phyloP scores from a whole-genome alignment of 305 asterid genomes.

The Rubia peregrina region DNA sequence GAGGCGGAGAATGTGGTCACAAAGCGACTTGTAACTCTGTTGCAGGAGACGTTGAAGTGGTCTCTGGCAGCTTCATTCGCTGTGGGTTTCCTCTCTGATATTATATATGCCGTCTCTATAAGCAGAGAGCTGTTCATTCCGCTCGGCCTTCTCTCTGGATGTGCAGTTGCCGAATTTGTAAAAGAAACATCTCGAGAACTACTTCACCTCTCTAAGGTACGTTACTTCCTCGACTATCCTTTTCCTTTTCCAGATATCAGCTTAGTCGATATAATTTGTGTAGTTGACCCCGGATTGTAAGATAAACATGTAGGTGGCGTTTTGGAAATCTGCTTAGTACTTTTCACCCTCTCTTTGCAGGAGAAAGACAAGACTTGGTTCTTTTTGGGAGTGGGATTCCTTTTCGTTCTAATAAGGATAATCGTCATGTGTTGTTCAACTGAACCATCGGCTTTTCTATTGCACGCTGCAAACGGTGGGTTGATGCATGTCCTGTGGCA shows the following conservation, averaged over 20 bases:
- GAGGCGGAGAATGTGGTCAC: constrained; percentile 36
- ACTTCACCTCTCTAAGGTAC: constrained; percentile 32
- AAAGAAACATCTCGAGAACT: constrained; percentile 39
- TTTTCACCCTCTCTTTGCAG: constrained; percentile 28
- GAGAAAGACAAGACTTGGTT: constrained; percentile 26
- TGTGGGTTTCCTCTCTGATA: constrained; percentile 36
- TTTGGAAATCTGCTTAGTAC: neutral
- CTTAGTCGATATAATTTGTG: neutral
- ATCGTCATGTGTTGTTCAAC: constrained; percentile 17
- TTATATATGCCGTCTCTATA: constrained; percentile 37
- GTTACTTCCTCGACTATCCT: neutral
- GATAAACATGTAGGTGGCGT: neutral
- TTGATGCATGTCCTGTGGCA: constrained; percentile 51
- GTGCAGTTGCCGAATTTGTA: constrained; percentile 33
- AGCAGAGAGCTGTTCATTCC: constrained; percentile 58
- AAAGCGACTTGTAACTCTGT: constrained; percentile 29
- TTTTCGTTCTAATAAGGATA: constrained; percentile 42
- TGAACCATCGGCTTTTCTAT: constrained; percentile 32
- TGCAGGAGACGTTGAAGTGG: constrained; percentile 51
- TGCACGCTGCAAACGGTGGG: constrained; percentile 58
- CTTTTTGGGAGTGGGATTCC: constrained; percentile 36
- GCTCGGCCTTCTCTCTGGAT: constrained; percentile 49
- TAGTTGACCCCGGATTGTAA: too few species aligned
- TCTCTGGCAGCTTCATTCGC: constrained; percentile 32
- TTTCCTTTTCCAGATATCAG: neutral